Evolutionary conservation across 257 asterid genomes (phyloP).

Genomic region (Haberlea rhodopensis): DNA sequence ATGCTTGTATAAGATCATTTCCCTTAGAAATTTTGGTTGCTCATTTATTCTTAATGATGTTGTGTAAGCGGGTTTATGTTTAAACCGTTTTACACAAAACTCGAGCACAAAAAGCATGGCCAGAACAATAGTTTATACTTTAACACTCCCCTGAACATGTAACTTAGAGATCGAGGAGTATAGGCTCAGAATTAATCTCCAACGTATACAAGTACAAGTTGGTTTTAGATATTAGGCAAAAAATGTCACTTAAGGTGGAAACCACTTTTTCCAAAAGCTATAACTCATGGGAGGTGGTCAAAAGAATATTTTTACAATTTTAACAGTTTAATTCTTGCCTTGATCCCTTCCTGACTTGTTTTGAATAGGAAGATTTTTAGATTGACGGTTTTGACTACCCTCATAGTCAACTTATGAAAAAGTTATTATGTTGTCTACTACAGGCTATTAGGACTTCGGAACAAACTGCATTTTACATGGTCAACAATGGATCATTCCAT

Average conservation of each 20-base stretch:
- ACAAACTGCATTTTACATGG: neutral
- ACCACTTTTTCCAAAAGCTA: neutral
- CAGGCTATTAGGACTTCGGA: neutral
- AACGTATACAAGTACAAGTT: neutral
- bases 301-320: too few species aligned
- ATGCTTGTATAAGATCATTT: neutral
- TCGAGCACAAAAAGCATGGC: neutral
- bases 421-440: neutral
- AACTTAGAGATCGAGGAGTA: neutral
- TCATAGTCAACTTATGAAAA: too few species aligned
- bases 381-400: neutral
- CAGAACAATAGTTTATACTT: neutral
- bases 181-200: neutral
- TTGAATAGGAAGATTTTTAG: neutral
- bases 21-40: neutral
- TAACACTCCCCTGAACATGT: neutral
- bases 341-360: too few species aligned
- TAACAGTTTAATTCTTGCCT: neutral
- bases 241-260: neutral
- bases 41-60: neutral
- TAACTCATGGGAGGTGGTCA: neutral
- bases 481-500: too few species aligned
- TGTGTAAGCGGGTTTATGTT: neutral
- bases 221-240: too few species aligned
- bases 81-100: neutral